Conservation (phyloP, 208 protist genomes). For the Borovskyia barvae region DNA sequence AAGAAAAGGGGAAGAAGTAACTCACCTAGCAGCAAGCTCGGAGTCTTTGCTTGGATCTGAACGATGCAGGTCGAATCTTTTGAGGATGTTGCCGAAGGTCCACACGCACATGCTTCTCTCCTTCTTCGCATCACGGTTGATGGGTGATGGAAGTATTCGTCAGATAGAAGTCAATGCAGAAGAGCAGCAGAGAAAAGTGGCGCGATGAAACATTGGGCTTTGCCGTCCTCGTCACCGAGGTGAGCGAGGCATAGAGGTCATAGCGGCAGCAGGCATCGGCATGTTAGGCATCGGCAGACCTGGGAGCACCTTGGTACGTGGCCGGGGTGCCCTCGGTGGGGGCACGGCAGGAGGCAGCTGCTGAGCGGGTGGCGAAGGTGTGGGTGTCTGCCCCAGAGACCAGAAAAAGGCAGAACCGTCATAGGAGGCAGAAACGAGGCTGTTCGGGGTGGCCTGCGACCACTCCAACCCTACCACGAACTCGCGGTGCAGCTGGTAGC, state of each 20-base stretch:
- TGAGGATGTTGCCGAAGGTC: too few species aligned
- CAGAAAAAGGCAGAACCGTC: slow-evolving; percentile 77
- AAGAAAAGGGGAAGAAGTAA: too few species aligned
- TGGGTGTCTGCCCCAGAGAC: slow-evolving; percentile 55
- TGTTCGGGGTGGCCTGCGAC: slow-evolving; percentile 62
- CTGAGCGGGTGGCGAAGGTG: slow-evolving; percentile 40
- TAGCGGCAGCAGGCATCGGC: slow-evolving; percentile 49
- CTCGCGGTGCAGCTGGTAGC: slow-evolving; percentile 89
- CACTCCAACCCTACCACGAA: slow-evolving; percentile 90
- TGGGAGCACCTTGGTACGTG: slow-evolving; percentile 62
- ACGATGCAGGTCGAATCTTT: too few species aligned
- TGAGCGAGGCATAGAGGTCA: slow-evolving; percentile 23
- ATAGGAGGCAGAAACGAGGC: slow-evolving; percentile 64
- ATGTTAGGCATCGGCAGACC: slow-evolving; percentile 52
- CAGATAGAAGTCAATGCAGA: too few species aligned
- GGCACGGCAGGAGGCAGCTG: slow-evolving; percentile 67
- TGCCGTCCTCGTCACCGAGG: too few species aligned
- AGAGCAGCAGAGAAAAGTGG: too few species aligned
- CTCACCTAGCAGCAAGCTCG: too few species aligned
- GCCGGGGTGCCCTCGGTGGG: slow-evolving; percentile 58
- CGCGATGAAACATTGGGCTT: too few species aligned
- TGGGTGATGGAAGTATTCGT: too few species aligned
- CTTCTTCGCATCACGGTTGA: too few species aligned
- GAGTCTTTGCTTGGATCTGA: too few species aligned
- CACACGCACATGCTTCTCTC: too few species aligned